A percentile compares a stretch with the other conserved stretches of the same genome.
These are phyloP conservation scores for Fraxinus albicans DNA, from an alignment of 305 asterid species.

Conservation along the genomic window DNA sequence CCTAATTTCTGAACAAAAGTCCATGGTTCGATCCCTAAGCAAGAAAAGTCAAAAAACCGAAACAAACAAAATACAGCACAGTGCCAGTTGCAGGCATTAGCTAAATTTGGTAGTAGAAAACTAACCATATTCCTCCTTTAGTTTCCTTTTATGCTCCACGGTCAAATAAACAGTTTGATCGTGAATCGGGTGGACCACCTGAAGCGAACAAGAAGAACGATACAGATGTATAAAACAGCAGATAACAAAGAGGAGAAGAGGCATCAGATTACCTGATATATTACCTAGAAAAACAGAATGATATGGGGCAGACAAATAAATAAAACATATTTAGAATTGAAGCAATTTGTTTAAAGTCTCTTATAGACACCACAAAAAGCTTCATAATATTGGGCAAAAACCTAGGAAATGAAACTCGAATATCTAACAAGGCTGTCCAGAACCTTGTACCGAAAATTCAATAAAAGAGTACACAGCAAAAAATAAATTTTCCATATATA, in stretches of 20 bases:
- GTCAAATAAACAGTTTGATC: constrained; percentile 73
- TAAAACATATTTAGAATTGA: not conserved
- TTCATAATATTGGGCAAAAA: not conserved
- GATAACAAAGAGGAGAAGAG: constrained; percentile 3
- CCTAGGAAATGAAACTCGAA: not conserved
- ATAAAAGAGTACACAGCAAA: not conserved
- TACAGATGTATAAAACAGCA: not conserved
- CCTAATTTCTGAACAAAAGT: constrained; percentile 76
- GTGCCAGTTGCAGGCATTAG: constrained; percentile 6
- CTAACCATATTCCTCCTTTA: constrained; percentile 73
- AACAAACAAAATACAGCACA: not conserved
- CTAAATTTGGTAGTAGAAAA: constrained; percentile 20
- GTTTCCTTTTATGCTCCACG: constrained; percentile 56
- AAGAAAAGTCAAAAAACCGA: constrained; percentile 24
- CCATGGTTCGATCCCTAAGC: constrained; percentile 84
- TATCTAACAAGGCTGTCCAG: not conserved
- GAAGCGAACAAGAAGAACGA: constrained; percentile 3
- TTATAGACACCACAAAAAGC: not conserved
- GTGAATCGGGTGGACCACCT: constrained; percentile 73
- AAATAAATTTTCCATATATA: not conserved
- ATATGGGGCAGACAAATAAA: constrained; percentile 7
- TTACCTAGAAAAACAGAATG: not conserved
- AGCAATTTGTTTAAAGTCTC: not conserved
- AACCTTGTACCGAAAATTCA: not conserved
- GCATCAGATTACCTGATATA: not conserved